A percentile compares a stretch with the other conserved stretches of the same genome.
Evolutionary conservation across 129 eudicot species (phyloP).

Genomic region (Cynara cardunculus): DNA sequence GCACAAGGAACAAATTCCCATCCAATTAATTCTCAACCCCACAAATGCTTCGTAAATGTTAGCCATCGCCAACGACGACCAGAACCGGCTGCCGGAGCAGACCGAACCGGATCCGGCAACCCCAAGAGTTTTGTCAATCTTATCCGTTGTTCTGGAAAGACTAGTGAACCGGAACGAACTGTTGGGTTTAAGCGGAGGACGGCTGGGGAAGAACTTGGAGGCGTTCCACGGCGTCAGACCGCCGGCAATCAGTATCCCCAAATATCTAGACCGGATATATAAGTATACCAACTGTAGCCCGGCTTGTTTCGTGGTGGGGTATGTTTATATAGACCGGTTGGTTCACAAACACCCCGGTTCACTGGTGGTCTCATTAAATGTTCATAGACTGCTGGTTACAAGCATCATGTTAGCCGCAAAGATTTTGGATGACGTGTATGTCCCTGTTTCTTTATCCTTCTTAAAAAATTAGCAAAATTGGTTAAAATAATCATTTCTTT

Average conservation of each 20-base stretch:
- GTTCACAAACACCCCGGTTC: conserved; percentile 72
- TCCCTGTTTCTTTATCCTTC: conserved; percentile 2
- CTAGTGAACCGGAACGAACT: conserved; percentile 69
- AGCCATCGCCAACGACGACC: conserved; percentile 38
- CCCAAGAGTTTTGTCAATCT: conserved; percentile 66
- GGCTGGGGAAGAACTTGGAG: conserved; percentile 52
- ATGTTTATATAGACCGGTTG: conserved; percentile 76
- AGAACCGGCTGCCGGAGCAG: conserved; percentile 40
- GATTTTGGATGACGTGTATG: conserved; percentile 87
- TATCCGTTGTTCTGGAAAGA: conserved; percentile 57
- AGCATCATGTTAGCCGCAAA: conserved; percentile 91
- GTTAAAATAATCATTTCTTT: too few relatives aligned
- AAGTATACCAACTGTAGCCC: conserved; percentile 91
- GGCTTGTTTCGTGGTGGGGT: conserved; percentile 91
- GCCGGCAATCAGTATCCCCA: conserved; percentile 69
- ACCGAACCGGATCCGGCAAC: conserved; percentile 43
- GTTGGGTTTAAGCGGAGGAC: conserved; percentile 14
- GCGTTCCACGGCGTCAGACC: conserved; percentile 72
- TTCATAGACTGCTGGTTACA: conserved; percentile 86
- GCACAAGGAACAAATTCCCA: conserved; percentile 19
- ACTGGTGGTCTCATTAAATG: conserved; percentile 70
- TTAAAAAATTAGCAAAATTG: too few relatives aligned
- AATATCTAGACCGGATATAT: conserved; percentile 82
- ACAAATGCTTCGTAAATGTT: conserved; percentile 47
- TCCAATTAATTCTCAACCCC: conserved; percentile 23